phyloP scores from a whole-genome alignment of 1,284 basidiomycete genomes.

The Rhodotorula sp. region DNA sequence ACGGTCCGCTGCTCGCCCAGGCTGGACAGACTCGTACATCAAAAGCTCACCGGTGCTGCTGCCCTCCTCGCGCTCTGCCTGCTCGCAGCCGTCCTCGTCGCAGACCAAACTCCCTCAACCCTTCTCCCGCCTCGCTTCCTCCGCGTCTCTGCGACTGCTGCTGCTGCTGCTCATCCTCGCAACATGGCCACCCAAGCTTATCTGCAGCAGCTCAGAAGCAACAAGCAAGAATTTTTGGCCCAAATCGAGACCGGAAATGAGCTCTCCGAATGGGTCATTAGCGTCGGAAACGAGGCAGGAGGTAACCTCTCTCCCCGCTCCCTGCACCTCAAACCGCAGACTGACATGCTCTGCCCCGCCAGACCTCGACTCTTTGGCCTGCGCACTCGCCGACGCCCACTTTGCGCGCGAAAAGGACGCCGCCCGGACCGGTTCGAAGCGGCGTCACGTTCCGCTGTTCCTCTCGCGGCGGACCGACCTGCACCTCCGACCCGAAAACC shows the following conservation, averaged over 20 bases:
- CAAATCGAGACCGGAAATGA: constrained; percentile 52
- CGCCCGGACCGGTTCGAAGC: constrained; percentile 49
- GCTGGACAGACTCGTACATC: not conserved
- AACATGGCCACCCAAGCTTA: not conserved
- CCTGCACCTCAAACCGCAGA: not conserved
- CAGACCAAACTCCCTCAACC: not conserved
- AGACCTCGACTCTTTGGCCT: constrained; percentile 87
- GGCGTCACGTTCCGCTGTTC: constrained; percentile 59
- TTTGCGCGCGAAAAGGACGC: constrained; percentile 50
- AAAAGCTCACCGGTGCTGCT: not conserved
- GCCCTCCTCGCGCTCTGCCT: not conserved
- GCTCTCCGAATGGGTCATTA: constrained; percentile 68
- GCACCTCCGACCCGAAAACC: constrained; percentile 79
- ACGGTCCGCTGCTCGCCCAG: not conserved
- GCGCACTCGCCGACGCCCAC: constrained; percentile 77
- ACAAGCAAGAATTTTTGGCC: constrained; percentile 54
- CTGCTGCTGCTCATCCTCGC: not conserved
- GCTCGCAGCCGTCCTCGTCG: not conserved
- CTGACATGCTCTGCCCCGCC: not conserved
- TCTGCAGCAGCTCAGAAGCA: constrained; percentile 47
- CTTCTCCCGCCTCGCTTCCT: constrained; percentile 11
- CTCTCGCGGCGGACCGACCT: constrained; percentile 70
- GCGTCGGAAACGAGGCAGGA: constrained; percentile 89
- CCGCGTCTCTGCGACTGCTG: not conserved
- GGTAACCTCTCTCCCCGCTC: constrained; percentile 56